Conservation (phyloP, 2,329 filamentous ascomycete species). For the Xylariales sp. region DNA sequence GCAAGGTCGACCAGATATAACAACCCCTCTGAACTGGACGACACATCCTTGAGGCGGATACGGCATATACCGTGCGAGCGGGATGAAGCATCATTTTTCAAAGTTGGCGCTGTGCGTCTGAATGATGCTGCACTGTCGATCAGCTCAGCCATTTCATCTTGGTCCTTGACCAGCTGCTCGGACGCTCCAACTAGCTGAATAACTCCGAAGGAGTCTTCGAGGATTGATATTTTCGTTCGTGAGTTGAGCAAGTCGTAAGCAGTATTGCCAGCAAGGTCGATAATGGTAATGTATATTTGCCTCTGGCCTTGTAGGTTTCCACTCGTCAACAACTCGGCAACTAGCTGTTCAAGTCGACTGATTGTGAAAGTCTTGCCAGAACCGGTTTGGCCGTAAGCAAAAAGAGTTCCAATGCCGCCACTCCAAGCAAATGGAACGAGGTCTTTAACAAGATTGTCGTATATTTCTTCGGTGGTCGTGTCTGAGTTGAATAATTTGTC, state of each 20-base stretch:
- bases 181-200: slow-evolving; percentile 38
- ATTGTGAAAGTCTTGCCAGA: slow-evolving; percentile 45
- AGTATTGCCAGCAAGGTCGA: slow-evolving; percentile 34
- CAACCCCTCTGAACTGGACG: slow-evolving; percentile 29
- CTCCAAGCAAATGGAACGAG: slow-evolving; percentile 41
- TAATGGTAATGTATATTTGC: slow-evolving; percentile 29
- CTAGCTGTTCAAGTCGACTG: slow-evolving; percentile 33
- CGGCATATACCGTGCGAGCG: slow-evolving; percentile 45
- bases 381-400: slow-evolving; percentile 44
- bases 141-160: slow-evolving; percentile 22
- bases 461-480: slow-evolving; percentile 32
- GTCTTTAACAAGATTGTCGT: slow-evolving; percentile 32
- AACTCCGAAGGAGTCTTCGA: slow-evolving; percentile 40
- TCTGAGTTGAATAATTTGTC: slow-evolving; percentile 31
- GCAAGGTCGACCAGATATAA: slow-evolving; percentile 43
- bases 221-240: slow-evolving; percentile 34
- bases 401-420: slow-evolving; percentile 44
- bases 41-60: slow-evolving; percentile 33
- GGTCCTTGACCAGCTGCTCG: slow-evolving; percentile 29
- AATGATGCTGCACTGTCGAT: slow-evolving; percentile 34
- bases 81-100: slow-evolving; percentile 43
- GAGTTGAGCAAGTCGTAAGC: slow-evolving; percentile 35
- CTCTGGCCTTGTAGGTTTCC: slow-evolving; percentile 17
- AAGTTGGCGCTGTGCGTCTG: slow-evolving; percentile 35
- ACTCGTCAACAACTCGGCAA: slow-evolving; percentile 29